A percentile compares a stretch with the other conserved stretches of the same genome.
Evolutionary conservation across 495 filamentous ascomycete species (phyloP).

Genomic region (Lasiosphaeria miniovina): DNA sequence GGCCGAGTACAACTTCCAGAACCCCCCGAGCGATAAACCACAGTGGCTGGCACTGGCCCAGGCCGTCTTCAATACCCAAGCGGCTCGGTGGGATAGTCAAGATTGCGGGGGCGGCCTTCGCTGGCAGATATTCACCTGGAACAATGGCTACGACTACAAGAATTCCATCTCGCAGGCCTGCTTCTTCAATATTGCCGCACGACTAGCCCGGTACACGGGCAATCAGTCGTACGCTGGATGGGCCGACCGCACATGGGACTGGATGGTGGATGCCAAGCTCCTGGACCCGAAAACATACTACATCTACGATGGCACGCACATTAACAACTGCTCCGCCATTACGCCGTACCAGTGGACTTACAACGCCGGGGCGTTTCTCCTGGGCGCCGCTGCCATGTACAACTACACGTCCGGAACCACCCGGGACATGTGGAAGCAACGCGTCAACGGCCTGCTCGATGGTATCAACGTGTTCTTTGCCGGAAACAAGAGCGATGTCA

Average conservation of each 20-base stretch:
- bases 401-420: slow-evolving; percentile 54
- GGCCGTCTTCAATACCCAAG: slow-evolving; percentile 75
- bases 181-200: slow-evolving; percentile 69
- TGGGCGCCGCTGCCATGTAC: slow-evolving; percentile 71
- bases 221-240: slow-evolving; percentile 68
- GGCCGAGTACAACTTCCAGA: slow-evolving; percentile 59
- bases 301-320: slow-evolving; percentile 59
- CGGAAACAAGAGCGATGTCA: slow-evolving; percentile 43
- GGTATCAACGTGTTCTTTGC: slow-evolving; percentile 54
- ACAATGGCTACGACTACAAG: slow-evolving; percentile 75
- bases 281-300: slow-evolving; percentile 44
- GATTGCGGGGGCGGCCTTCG: slow-evolving; percentile 73
- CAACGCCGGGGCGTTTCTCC: slow-evolving; percentile 66
- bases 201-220: slow-evolving; percentile 66
- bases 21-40: slow-evolving; percentile 56
- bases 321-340: slow-evolving; percentile 47
- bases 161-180: slow-evolving; percentile 69
- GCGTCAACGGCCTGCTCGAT: slow-evolving; percentile 51
- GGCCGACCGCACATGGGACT: slow-evolving; percentile 70
- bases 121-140: slow-evolving; percentile 82
- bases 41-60: slow-evolving; percentile 79
- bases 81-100: slow-evolving; percentile 60
- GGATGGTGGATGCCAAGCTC: slow-evolving; percentile 52
- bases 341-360: slow-evolving; percentile 63
- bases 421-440: slow-evolving; percentile 47